phyloP scores from a whole-genome alignment of 768 basidiomycete genomes.

The Rhodotorula sphaerocarpa region DNA sequence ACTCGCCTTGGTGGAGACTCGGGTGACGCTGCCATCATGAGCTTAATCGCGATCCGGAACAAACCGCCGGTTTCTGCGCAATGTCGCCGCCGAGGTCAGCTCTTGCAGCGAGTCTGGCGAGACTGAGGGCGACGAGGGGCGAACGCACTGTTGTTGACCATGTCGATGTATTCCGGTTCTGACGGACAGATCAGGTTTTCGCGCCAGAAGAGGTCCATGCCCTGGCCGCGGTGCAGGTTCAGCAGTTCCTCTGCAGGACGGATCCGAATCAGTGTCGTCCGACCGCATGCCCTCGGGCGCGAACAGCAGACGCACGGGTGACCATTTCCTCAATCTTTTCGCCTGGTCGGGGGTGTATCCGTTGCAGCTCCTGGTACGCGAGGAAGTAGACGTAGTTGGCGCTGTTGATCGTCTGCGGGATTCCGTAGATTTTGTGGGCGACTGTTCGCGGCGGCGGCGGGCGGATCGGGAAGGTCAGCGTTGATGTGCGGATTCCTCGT shows the following conservation, averaged over 20 bases:
- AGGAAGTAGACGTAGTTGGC: conserved; percentile 97
- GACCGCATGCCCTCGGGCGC: conserved; percentile 38
- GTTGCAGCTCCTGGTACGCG: conserved; percentile 68
- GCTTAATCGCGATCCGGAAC: conserved; percentile 80
- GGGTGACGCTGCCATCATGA: conserved; percentile 71
- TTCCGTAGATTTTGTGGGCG: conserved; percentile 89
- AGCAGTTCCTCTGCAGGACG: conserved; percentile 60
- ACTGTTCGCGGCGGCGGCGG: conserved; percentile 52
- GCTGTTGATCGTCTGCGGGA: conserved; percentile 93
- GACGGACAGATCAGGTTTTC: conserved; percentile 84
- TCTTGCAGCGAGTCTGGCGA: neutral
- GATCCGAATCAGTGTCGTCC: no score
- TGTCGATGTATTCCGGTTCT: conserved; percentile 85
- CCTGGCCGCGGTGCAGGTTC: conserved; percentile 89
- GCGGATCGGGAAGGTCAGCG: neutral
- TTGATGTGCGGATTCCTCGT: neutral
- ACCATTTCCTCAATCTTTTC: conserved; percentile 58
- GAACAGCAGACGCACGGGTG: conserved; percentile 52
- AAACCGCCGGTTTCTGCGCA: conserved; percentile 85
- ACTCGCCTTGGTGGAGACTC: conserved; percentile 43
- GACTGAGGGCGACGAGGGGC: conserved; percentile 31
- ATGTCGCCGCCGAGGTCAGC: neutral
- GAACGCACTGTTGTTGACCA: conserved; percentile 87
- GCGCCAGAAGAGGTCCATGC: conserved; percentile 87
- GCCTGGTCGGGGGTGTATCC: conserved; percentile 21